Evolutionary conservation across 176 grass and related monocot genomes (phyloP).

Genomic region (bread wheat (Triticum aestivum)): DNA sequence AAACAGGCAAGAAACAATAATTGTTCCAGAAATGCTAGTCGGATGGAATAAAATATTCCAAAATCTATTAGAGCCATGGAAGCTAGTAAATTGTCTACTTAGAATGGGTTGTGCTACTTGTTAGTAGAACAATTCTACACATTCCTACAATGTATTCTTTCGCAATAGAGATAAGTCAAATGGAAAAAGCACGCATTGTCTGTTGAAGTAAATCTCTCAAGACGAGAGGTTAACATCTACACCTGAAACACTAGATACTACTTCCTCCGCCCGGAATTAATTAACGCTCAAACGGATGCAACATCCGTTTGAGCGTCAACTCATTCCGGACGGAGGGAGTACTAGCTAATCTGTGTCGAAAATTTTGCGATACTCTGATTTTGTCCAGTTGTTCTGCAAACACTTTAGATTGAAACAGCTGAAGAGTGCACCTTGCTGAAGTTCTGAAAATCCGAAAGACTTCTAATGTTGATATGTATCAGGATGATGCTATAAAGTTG

Average conservation of each 20-base stretch:
- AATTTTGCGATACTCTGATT: background rate
- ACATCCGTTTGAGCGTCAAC: no score
- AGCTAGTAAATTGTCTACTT: constrained; percentile 22
- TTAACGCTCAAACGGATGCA: no score
- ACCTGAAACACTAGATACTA: constrained; percentile 6
- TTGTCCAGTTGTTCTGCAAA: background rate
- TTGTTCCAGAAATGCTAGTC: constrained; percentile 32
- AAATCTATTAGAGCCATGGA: constrained; percentile 7
- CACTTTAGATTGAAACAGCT: background rate
- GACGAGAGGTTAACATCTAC: background rate
- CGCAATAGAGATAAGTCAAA: constrained; percentile 16
- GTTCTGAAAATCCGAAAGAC: background rate
- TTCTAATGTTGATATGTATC: background rate
- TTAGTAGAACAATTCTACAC: constrained; percentile 16
- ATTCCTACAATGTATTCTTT: constrained; percentile 26
- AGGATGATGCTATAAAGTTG: background rate
- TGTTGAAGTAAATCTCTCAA: constrained; percentile 17
- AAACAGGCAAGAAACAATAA: constrained; percentile 43
- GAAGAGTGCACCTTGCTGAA: background rate
- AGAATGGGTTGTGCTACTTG: constrained; percentile 22
- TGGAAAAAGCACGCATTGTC: background rate
- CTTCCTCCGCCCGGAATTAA: background rate
- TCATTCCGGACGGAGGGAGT: no score
- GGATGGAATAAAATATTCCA: constrained; percentile 36
- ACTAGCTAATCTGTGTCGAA: background rate